phyloP scores from a whole-genome alignment of 1,284 basidiomycete species.

The Phenoliferia sp. region DNA sequence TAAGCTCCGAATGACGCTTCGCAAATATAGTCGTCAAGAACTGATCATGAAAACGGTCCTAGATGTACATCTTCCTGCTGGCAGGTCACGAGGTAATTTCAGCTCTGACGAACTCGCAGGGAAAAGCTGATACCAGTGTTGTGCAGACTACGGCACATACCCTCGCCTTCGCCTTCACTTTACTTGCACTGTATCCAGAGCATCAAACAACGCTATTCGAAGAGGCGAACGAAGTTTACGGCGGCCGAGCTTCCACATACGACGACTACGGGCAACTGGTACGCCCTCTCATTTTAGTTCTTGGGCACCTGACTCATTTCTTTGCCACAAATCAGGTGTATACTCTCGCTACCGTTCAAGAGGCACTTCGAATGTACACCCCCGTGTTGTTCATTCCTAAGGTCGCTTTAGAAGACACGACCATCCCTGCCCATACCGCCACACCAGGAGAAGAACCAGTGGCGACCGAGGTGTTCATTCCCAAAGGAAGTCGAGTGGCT shows the following conservation, averaged over 20 bases:
- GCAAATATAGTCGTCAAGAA: not conserved
- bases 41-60: not conserved
- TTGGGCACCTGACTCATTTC: slow-evolving; percentile 37
- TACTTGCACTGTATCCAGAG: not conserved
- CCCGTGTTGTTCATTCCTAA: slow-evolving; percentile 52
- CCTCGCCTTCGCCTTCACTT: slow-evolving; percentile 36
- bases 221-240: slow-evolving; percentile 50
- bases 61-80: slow-evolving; percentile 33
- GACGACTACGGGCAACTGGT: slow-evolving; percentile 2
- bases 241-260: slow-evolving; percentile 40
- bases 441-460: slow-evolving; percentile 35
- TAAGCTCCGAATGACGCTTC: not conserved
- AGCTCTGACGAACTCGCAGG: not conserved
- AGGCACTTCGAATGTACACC: slow-evolving; percentile 58
- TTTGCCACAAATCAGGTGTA: slow-evolving; percentile 41
- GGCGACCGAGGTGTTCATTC: slow-evolving; percentile 38
- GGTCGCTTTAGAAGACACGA: slow-evolving; percentile 36
- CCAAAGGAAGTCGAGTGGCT: slow-evolving; percentile 43
- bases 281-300: not conserved
- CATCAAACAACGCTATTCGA: slow-evolving; percentile 31
- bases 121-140: not conserved
- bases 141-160: slow-evolving; percentile 52
- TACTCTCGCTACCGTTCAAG: slow-evolving; percentile 52
- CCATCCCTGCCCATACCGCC: slow-evolving; percentile 33
- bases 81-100: slow-evolving; percentile 40